phyloP scores from a whole-genome alignment of 129 eudicot species.

The Flaveria ramosissima region DNA sequence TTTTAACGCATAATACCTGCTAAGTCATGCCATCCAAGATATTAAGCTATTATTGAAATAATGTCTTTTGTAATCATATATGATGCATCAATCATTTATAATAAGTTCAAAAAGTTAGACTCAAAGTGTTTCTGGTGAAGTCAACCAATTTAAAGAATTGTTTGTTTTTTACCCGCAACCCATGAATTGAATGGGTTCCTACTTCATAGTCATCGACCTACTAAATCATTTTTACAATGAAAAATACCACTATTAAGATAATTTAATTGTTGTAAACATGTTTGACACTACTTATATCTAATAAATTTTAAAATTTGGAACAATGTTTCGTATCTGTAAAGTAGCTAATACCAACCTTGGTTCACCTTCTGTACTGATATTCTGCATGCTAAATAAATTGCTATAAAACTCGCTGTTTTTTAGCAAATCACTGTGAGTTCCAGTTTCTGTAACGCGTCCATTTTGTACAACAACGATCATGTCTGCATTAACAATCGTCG shows the following conservation, averaged over 20 bases:
- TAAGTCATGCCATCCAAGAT: no score
- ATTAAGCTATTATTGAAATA: neutral
- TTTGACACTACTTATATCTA: neutral
- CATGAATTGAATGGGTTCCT: neutral
- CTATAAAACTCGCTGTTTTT: constrained; percentile 54
- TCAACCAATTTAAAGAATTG: no score
- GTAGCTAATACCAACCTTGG: constrained; percentile 43
- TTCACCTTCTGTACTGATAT: constrained; percentile 52
- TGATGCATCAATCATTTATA: no score
- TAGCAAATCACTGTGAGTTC: constrained; percentile 59
- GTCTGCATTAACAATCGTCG: constrained; percentile 77
- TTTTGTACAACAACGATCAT: constrained; percentile 75
- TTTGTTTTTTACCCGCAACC: no score
- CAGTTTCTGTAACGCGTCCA: constrained; percentile 67
- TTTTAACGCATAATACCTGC: neutral
- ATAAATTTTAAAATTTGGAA: neutral
- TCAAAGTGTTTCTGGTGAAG: no score
- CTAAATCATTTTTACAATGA: neutral
- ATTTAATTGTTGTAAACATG: neutral
- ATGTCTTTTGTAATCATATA: no score
- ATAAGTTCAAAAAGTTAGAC: no score
- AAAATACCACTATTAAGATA: neutral
- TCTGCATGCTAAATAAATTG: constrained; percentile 72
- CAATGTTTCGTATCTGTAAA: neutral
- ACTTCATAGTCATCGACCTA: neutral